phyloP scores from a whole-genome alignment of 2,329 filamentous ascomycete species.

The Neurospora sp. region DNA sequence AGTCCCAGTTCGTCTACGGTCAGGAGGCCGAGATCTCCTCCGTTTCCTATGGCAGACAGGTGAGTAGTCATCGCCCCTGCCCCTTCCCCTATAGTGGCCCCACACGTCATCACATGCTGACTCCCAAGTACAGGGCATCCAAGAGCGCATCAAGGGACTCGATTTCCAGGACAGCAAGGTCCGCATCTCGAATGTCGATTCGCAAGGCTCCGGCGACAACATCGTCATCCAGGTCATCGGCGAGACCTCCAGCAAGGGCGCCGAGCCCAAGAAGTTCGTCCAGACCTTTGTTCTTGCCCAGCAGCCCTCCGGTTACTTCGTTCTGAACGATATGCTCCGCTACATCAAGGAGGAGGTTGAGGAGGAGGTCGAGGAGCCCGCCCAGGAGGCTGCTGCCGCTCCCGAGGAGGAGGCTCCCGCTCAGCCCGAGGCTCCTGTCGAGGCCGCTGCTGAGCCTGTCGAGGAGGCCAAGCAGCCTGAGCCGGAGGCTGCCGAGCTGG shows the following conservation, averaged over 20 bases:
- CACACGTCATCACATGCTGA: constrained; percentile 4
- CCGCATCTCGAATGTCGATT: constrained; percentile 94
- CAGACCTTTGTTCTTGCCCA: constrained; percentile 96
- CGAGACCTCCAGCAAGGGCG: constrained; percentile 89
- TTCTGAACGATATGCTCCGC: constrained; percentile 95
- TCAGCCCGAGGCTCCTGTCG: constrained; percentile 23
- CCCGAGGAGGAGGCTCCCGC: constrained; percentile 20
- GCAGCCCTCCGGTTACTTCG: constrained; percentile 95
- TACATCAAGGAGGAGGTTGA: constrained; percentile 82
- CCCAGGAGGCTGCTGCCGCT: constrained; percentile 21
- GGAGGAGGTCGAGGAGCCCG: constrained; percentile 50
- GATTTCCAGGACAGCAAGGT: constrained; percentile 98
- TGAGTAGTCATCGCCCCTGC: constrained; percentile 34
- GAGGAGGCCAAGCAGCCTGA: constrained; percentile 19
- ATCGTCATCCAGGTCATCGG: constrained; percentile 98
- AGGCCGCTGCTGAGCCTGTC: constrained; percentile 25
- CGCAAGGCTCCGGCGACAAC: constrained; percentile 82
- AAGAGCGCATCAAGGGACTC: constrained; percentile 85
- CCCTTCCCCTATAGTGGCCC: neutral
- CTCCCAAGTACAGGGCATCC: constrained; percentile 56
- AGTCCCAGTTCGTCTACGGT: constrained; percentile 89
- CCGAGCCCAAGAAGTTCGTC: constrained; percentile 88
- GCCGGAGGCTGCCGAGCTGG: constrained; percentile 35
- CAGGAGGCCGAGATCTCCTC: constrained; percentile 80
- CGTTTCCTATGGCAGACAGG: constrained; percentile 79